phyloP scores from a whole-genome alignment of 2,329 filamentous ascomycete species.

The Clonostachys rosea region DNA sequence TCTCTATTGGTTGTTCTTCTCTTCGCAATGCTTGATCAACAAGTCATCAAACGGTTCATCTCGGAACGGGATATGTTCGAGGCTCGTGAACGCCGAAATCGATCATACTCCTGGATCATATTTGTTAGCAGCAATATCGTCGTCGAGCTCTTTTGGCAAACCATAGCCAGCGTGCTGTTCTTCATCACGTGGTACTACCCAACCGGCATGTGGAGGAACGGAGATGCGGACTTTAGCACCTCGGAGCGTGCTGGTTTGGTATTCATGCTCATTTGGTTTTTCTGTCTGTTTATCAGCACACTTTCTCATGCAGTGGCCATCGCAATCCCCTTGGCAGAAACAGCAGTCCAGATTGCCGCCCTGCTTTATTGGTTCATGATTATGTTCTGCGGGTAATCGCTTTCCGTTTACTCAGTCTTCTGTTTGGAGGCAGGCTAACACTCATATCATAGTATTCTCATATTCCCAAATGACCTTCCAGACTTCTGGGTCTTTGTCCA shows the following conservation, averaged over 20 bases:
- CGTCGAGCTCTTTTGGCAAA: conserved; percentile 8
- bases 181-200: conserved; percentile 67
- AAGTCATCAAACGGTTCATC: conserved; percentile 22
- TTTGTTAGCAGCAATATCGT: conserved; percentile 49
- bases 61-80: conserved; percentile 62
- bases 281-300: conserved; percentile 61
- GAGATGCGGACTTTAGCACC: too few relatives aligned
- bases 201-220: conserved; percentile 49
- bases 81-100: conserved; percentile 61
- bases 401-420: conserved; percentile 50
- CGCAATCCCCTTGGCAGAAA: too few relatives aligned
- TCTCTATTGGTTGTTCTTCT: conserved; percentile 22
- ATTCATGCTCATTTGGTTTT: conserved; percentile 58
- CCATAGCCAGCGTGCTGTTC: conserved; percentile 41
- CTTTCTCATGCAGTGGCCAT: conserved; percentile 28
- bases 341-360: conserved; percentile 59
- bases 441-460: conserved; percentile 32
- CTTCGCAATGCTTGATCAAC: conserved; percentile 69
- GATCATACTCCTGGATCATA: conserved; percentile 63
- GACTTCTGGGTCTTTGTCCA: conserved; percentile 77
- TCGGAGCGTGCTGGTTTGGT: conserved; percentile 67
- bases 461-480: conserved; percentile 54
- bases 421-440: conserved; percentile 55
- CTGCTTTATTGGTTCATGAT: conserved; percentile 29
- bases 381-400: conserved; percentile 34